Percentiles rank a stretch among this genome's conserved stretches.
Conservation (phyloP, 2,329 filamentous ascomycete species). For the Fusarium sacchari region DNA sequence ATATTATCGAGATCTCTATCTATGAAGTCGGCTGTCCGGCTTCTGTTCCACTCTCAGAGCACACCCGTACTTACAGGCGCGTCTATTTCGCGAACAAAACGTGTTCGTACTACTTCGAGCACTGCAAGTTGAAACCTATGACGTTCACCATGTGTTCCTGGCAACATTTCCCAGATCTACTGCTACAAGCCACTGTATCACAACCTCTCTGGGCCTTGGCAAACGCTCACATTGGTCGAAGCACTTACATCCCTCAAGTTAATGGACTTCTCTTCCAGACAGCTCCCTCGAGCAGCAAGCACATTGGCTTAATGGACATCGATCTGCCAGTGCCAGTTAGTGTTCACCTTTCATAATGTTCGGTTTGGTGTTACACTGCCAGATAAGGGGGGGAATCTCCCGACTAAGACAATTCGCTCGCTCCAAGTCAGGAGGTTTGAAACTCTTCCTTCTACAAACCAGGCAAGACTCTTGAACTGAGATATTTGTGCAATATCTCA, state of each 20-base stretch:
- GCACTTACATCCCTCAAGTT: not conserved
- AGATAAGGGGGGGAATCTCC: not conserved
- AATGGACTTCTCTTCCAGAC: not conserved
- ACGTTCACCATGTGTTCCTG: not conserved
- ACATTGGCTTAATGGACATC: fast-evolving
- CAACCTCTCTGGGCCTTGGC: no score
- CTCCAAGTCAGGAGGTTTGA: fast-evolving
- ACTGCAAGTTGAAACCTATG: not conserved
- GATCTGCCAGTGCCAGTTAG: not conserved
- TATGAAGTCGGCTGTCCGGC: fast-evolving
- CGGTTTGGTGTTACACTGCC: not conserved
- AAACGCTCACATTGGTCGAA: not conserved
- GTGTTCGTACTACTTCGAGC: not conserved
- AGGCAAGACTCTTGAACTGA: not conserved
- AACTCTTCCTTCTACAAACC: not conserved
- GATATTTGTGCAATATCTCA: fast-evolving
- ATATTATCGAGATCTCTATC: fast-evolving
- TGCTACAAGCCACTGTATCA: not conserved
- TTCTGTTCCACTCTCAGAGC: no score
- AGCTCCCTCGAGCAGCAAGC: not conserved
- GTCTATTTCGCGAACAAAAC: fast-evolving
- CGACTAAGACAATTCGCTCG: not conserved
- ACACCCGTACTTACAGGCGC: fast-evolving
- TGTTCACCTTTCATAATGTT: not conserved
- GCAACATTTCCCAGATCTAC: not conserved